Percentiles rank a stretch among this genome's conserved stretches.
Conservation (phyloP, 1,139 yeast genomes). For the Lodderomyces elongisporus region DNA sequence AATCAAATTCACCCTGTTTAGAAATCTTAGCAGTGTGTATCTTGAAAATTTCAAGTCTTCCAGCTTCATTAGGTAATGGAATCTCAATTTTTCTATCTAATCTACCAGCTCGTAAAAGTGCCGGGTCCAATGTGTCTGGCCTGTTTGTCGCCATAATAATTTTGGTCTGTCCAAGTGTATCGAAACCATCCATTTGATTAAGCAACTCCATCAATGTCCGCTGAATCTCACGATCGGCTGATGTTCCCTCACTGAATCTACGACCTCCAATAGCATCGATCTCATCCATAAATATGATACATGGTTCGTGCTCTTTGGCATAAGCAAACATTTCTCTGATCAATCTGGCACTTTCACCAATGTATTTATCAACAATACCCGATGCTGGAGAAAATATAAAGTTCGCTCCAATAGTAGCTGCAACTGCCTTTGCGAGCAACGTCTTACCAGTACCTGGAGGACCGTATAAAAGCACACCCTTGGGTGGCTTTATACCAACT, state of each 20-base stretch:
- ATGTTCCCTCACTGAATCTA: slow-evolving; percentile 96
- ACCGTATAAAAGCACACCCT: slow-evolving; percentile 93
- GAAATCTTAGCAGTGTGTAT: slow-evolving; percentile 85
- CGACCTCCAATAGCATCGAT: slow-evolving; percentile 99
- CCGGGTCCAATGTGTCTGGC: slow-evolving; percentile 99
- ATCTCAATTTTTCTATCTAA: slow-evolving; percentile 96
- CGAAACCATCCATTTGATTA: slow-evolving; percentile 99
- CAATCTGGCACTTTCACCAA: slow-evolving; percentile 95
- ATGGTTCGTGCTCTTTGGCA: slow-evolving; percentile 97
- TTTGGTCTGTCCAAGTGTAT: slow-evolving; percentile 93
- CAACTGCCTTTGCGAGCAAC: slow-evolving; percentile 92
- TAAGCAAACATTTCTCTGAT: slow-evolving; percentile 98
- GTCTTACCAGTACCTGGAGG: slow-evolving; percentile 99
- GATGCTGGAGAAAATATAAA: slow-evolving; percentile 97
- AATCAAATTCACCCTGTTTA: slow-evolving; percentile 94
- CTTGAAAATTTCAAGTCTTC: slow-evolving; percentile 90
- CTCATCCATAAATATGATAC: slow-evolving; percentile 99
- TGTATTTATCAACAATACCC: slow-evolving; percentile 96
- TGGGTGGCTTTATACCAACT: slow-evolving; percentile 97
- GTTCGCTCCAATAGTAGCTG: slow-evolving; percentile 97
- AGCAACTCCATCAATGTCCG: slow-evolving; percentile 97
- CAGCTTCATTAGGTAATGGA: slow-evolving; percentile 94
- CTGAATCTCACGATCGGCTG: slow-evolving; percentile 98
- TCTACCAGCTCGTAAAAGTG: slow-evolving; percentile 95
- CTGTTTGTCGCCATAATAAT: slow-evolving; percentile 99